Evolutionary conservation across 495 filamentous ascomycete species (phyloP).

Genomic region (Aspergillus biplanus): DNA sequence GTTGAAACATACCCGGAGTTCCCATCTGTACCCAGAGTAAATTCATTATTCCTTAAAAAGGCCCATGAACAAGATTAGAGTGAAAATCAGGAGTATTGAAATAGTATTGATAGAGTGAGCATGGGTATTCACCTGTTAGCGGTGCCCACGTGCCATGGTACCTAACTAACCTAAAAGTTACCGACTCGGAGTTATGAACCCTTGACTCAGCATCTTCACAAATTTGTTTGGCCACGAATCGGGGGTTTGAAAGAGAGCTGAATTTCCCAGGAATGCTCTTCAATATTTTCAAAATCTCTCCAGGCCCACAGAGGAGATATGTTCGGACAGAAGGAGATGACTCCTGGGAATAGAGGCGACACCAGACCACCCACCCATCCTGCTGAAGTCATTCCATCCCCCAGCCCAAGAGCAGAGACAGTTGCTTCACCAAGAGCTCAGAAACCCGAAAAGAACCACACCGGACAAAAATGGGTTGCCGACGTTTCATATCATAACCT

Average conservation of each 20-base stretch:
- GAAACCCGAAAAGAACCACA: background rate
- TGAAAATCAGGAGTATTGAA: no score
- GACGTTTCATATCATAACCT: constrained; percentile 34
- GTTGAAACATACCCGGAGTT: no score
- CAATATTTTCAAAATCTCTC: background rate
- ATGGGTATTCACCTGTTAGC: no score
- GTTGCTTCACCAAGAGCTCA: background rate
- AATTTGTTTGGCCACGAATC: background rate
- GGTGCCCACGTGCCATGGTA: background rate
- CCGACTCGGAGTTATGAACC: background rate
- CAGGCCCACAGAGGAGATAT: background rate
- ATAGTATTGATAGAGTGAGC: no score
- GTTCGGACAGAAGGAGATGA: background rate
- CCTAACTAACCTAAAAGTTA: background rate
- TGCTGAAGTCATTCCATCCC: no score
- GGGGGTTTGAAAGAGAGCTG: background rate
- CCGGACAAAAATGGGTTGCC: background rate
- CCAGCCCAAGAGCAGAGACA: no score
- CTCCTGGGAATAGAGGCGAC: no score
- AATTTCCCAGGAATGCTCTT: background rate
- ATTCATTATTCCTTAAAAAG: no score
- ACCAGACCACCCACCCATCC: no score
- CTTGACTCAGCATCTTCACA: background rate
- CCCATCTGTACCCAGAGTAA: no score
- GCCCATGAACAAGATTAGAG: no score